Conservation (phyloP, 768 basidiomycete genomes). For the Aureoboletus auriporus region DNA sequence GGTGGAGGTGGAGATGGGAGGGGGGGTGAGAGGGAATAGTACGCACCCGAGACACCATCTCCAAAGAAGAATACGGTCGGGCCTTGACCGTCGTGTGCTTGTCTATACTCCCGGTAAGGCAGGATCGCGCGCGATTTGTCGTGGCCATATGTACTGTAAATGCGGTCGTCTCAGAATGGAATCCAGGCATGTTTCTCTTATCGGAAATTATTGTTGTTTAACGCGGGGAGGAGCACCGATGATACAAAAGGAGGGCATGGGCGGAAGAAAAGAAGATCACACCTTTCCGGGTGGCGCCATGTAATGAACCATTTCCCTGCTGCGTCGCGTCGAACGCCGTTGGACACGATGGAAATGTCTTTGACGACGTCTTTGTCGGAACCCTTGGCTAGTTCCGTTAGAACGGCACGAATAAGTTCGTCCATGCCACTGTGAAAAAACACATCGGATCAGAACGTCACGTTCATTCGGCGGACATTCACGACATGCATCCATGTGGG, state of each 20-base stretch:
- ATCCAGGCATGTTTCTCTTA: not conserved
- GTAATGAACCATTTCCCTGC: slow-evolving; percentile 68
- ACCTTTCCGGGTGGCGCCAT: slow-evolving; percentile 88
- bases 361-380: slow-evolving; percentile 53
- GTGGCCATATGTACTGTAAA: slow-evolving; percentile 77
- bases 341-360: slow-evolving; percentile 90
- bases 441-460: slow-evolving; percentile 4
- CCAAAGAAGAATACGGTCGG: slow-evolving; percentile 96
- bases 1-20: too few relatives aligned
- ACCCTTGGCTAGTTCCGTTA: slow-evolving; percentile 66
- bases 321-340: slow-evolving; percentile 73
- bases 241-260: not conserved
- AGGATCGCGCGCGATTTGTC: slow-evolving; percentile 95
- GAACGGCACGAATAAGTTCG: slow-evolving; percentile 86
- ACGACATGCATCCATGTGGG: slow-evolving; percentile 8
- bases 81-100: slow-evolving; percentile 14
- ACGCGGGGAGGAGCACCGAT: too few relatives aligned
- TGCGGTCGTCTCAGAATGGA: not conserved
- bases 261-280: slow-evolving; percentile 9
- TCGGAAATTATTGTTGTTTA: too few relatives aligned
- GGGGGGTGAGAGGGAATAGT: not conserved
- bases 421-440: slow-evolving; percentile 72
- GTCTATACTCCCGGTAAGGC: slow-evolving; percentile 62
- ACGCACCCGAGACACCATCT: slow-evolving; percentile 89
- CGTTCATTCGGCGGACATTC: not conserved